Percentiles rank a stretch among this genome's conserved stretches.
Evolutionary conservation across 257 asterid genomes (phyloP).

Genomic region (Oldenlandia corymbosa): DNA sequence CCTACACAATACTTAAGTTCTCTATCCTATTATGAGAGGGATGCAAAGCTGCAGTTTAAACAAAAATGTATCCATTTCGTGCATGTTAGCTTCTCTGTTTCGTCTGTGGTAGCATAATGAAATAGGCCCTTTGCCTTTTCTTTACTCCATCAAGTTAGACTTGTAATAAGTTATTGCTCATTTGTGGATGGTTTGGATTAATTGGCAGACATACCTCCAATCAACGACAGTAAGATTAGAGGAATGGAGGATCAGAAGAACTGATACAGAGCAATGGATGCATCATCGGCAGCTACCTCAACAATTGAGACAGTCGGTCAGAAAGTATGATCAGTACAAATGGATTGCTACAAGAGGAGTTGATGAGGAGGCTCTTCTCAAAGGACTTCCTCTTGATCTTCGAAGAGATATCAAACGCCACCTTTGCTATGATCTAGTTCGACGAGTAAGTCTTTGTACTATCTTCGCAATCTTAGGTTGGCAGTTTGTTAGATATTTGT

Average conservation of each 20-base stretch:
- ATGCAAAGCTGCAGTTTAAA: not conserved
- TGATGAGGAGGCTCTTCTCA: constrained; percentile 70
- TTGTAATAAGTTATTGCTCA: not conserved
- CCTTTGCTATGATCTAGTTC: constrained; percentile 87
- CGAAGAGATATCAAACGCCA: constrained; percentile 95
- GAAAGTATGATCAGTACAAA: constrained; percentile 87
- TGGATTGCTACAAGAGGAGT: constrained; percentile 97
- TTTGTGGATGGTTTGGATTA: not conserved
- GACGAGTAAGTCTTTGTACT: constrained; percentile 50
- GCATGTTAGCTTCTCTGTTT: not conserved
- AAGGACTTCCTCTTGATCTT: constrained; percentile 88
- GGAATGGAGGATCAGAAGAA: constrained; percentile 89
- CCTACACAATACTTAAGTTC: no score
- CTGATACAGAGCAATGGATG: constrained; percentile 97
- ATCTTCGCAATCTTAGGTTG: no score
- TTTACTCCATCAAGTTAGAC: not conserved
- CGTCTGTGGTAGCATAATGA: not conserved
- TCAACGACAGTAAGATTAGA: constrained; percentile 87
- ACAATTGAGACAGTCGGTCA: constrained; percentile 71
- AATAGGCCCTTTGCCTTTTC: not conserved
- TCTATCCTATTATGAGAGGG: not conserved
- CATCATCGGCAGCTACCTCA: constrained; percentile 92
- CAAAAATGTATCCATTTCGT: not conserved
- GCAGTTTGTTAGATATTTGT: not conserved
- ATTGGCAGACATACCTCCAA: constrained; percentile 82